A percentile compares a stretch with the other conserved stretches of the same genome.
phyloP scores from a whole-genome alignment of 371 early-diverging fungal species.

The Mortierella sp. region DNA sequence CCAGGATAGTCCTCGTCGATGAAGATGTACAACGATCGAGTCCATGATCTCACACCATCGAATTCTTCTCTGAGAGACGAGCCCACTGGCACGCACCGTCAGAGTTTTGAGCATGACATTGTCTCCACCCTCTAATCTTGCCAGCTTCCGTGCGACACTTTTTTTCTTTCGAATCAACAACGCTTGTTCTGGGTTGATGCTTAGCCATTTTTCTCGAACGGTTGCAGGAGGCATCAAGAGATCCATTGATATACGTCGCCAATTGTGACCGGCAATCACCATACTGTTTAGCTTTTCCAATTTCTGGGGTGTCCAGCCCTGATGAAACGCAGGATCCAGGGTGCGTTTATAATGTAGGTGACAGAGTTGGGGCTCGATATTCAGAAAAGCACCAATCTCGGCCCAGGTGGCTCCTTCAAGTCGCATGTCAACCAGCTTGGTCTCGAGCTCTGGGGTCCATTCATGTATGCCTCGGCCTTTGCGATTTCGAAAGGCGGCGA shows the following conservation, averaged over 20 bases:
- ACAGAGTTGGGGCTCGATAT: constrained; percentile 7
- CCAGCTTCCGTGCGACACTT: background rate
- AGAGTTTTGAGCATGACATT: too few relatives aligned
- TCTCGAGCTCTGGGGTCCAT: constrained; percentile 33
- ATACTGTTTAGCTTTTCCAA: constrained; percentile 21
- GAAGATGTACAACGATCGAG: constrained; percentile 21
- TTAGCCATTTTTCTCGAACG: constrained; percentile 38
- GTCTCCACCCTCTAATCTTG: background rate
- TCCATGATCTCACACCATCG: constrained; percentile 28
- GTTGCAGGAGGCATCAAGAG: constrained; percentile 15
- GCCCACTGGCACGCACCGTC: background rate
- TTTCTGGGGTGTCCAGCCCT: constrained; percentile 21
- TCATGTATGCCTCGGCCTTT: background rate
- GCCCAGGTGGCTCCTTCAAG: constrained; percentile 41
- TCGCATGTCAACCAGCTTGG: constrained; percentile 32
- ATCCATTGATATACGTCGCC: constrained; percentile 27
- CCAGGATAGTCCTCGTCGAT: constrained; percentile 31
- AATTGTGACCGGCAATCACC: constrained; percentile 23
- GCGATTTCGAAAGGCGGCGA: too few relatives aligned
- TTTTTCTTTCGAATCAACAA: background rate
- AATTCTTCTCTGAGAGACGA: background rate
- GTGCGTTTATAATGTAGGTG: constrained; percentile 30
- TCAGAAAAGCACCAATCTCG: constrained; percentile 31
- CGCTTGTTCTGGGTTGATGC: constrained; percentile 15
- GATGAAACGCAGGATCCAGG: constrained; percentile 27